Evolutionary conservation across 371 early-diverging fungal species (phyloP), one percentile per base, ranked within the genome.

Genomic region (Mucor saturninus): DNA sequence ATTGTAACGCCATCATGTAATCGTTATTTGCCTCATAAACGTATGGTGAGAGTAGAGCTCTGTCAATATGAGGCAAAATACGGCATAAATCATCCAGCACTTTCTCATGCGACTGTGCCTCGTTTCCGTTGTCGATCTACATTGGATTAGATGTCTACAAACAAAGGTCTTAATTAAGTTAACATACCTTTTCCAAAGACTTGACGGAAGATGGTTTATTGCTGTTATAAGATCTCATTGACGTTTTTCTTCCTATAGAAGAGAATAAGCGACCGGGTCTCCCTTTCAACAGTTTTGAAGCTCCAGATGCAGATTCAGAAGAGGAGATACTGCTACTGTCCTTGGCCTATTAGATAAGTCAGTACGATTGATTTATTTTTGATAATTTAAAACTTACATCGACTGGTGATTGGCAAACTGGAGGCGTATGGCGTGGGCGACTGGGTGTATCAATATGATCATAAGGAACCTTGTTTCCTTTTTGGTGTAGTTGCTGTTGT

Each of bases 391-490:
- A 26, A 58, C 59, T 49, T 38, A 58, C 59, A n/a, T 58, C 59
- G n/a, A 31, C 9, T 15, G 49, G n/a, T n/a, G 49, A 57, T 13
- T 21, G 21, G 2, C 38, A 39, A 2, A 37, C 21, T 38, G 39
- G 50, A 6, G 32, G 37, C 2, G 60, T 9, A n/a, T 38, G 37
- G 13, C 61, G 50, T n/a, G 81, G 77, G 30, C 61, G 53, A 45
- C 72, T 58, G 4, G 79, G 81, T 13, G 57, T 62, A 58, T 81
- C 81, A 43, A 78, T 68, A 38, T 78, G 68, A 15, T 73, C 75
- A 48, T 78, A 78, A 5, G 76, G 63, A n/a, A 46, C 30, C 39
- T 43, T 62, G 6, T 45, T 54, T 38, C 13, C 13, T 21, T 55
- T 45, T 48, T 38, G 13, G 8, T 46, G 4, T 58, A 13, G 45